phyloP scores from a whole-genome alignment of 768 basidiomycete species.

The Pluteus cervinus region DNA sequence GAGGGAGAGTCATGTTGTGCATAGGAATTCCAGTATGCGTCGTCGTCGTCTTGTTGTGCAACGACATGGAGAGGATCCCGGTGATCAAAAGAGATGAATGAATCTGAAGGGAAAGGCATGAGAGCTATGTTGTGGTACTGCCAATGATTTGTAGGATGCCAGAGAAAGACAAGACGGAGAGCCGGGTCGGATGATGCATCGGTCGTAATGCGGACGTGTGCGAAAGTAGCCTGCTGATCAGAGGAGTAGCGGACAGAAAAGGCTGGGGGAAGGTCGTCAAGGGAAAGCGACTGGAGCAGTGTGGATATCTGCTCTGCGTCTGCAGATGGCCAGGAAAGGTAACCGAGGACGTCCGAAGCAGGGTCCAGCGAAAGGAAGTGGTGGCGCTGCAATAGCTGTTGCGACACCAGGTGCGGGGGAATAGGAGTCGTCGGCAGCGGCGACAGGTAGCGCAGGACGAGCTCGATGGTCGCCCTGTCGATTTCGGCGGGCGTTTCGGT shows the following conservation, averaged over 20 bases:
- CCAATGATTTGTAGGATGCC: slow-evolving; percentile 52
- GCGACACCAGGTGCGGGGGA: slow-evolving; percentile 57
- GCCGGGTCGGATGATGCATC: slow-evolving; percentile 16
- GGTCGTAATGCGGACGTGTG: slow-evolving; percentile 48
- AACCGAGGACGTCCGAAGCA: slow-evolving; percentile 42
- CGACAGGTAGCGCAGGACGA: slow-evolving; percentile 53
- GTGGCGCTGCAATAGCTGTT: slow-evolving; percentile 56
- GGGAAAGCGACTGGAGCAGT: slow-evolving; percentile 32
- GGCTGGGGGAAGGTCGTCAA: slow-evolving; percentile 10
- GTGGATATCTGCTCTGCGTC: slow-evolving; percentile 18
- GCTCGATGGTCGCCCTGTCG: slow-evolving; percentile 31
- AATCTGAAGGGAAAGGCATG: slow-evolving; percentile 63
- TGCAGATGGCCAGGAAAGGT: slow-evolving; percentile 63
- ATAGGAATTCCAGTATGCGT: slow-evolving; percentile 69
- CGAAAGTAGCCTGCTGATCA: slow-evolving; percentile 48
- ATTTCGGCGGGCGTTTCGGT: slow-evolving; percentile 12
- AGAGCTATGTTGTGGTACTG: slow-evolving; percentile 61
- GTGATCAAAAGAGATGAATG: slow-evolving; percentile 25
- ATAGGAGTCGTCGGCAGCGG: slow-evolving; percentile 44
- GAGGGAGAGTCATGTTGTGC: slow-evolving; percentile 29
- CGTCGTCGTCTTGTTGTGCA: slow-evolving; percentile 35
- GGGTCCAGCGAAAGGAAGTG: slow-evolving; percentile 53
- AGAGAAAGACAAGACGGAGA: slow-evolving; percentile 63
- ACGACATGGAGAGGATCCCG: slow-evolving; percentile 17
- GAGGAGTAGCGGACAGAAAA: slow-evolving; percentile 27